Conservation (phyloP, 768 basidiomycete species). For the Punctularia strigosozonata region DNA sequence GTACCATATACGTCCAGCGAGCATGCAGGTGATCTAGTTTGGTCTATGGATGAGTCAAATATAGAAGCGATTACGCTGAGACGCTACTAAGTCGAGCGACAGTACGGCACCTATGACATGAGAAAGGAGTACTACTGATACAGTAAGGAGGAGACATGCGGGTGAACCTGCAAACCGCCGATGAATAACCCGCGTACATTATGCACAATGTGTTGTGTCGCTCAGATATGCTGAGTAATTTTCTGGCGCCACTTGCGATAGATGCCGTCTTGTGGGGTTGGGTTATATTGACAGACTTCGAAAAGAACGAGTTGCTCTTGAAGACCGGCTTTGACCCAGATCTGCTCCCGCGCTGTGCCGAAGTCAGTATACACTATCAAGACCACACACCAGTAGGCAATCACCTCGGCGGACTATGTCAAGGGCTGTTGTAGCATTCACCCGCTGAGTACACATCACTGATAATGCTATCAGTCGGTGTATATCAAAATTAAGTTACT, state of each 20-base stretch:
- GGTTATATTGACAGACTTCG: constrained; percentile 59
- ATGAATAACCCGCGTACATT: too few species aligned
- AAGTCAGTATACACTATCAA: background rate
- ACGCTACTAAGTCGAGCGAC: too few species aligned
- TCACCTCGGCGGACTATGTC: constrained; percentile 49
- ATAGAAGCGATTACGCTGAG: too few species aligned
- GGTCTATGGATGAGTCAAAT: too few species aligned
- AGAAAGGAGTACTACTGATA: too few species aligned
- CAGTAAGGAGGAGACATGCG: too few species aligned
- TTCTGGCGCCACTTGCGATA: constrained; percentile 55
- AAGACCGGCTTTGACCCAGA: constrained; percentile 72
- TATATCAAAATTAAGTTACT: constrained; percentile 7
- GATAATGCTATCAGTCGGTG: background rate
- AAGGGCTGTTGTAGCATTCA: constrained; percentile 47
- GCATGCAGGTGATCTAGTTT: too few species aligned
- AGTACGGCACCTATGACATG: too few species aligned
- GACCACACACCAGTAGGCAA: constrained; percentile 7
- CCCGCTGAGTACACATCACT: constrained; percentile 60
- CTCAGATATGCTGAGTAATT: constrained; percentile 18
- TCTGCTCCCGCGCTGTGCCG: constrained; percentile 54
- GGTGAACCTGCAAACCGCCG: too few species aligned
- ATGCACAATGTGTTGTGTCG: too few species aligned
- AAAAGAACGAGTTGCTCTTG: constrained; percentile 70
- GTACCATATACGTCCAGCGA: too few species aligned
- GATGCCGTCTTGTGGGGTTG: constrained; percentile 46